Evolutionary conservation across 768 basidiomycete genomes (phyloP), one percentile per base, ranked within the genome.

Genomic region (Leccinum incarnatum): DNA sequence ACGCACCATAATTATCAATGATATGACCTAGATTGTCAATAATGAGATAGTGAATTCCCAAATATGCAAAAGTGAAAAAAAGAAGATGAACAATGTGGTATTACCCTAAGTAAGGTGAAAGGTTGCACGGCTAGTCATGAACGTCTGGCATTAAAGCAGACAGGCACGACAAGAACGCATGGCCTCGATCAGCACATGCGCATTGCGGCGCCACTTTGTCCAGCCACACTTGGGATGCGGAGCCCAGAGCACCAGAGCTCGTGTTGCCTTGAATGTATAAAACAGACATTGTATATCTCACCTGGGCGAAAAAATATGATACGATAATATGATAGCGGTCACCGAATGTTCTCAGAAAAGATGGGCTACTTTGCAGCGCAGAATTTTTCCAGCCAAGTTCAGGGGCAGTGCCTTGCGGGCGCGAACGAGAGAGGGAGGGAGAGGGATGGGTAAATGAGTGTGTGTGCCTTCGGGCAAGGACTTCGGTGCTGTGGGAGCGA

Each of bases 371-470:
- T 36, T 54, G 25, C 17, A 4, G 27, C 5, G 3, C n/a, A 14
- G 36, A 34, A 40, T 37, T 1, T 21, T 21, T 15, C 19, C 36
- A 17, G 12, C 21, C 3, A 9, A 46, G 14, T 37, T 36, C 9
- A 46, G 19, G 29, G 17, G 29, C 36, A 46, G 29, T 14, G 25
- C 27, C 34, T 46, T 27, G 34, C 15, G 6, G 37, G 19, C 8
- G 15, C 27, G 36, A 37, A 37, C 15, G 36, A 42, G 10, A 19
- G 46, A 47, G 27, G 27, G 45, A 36, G 17, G 37, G 37, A 45
- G n/a, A 8, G 47, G n/a, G 21, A 36, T 9, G 37, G 32, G 8
- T 4, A 54, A 66, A 65, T 6, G 61, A 66, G 25, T 15, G 61
- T 59, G 23, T 11, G 50, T 25, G 14, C 12, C 54, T 54, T 14